Evolutionary conservation across 208 protist species (phyloP).

Genomic region (Acanthamoeba triangularis): DNA sequence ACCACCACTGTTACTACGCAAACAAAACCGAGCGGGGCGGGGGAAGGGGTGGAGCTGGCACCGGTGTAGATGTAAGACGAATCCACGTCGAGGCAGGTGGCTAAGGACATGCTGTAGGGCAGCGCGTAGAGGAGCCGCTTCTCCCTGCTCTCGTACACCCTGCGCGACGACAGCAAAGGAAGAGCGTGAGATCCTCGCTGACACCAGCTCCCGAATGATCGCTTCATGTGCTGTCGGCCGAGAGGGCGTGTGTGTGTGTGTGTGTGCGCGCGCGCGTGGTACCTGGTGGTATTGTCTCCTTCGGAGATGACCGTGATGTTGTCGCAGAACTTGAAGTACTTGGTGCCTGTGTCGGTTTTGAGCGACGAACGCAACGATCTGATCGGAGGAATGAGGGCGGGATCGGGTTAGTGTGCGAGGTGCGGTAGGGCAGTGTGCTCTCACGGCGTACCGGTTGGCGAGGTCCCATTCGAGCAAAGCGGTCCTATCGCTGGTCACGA

Average conservation of each 20-base stretch:
- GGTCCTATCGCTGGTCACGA: background rate
- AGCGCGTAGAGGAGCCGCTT: constrained; percentile 9
- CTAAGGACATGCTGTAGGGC: constrained; percentile 58
- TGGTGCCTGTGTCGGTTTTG: constrained; percentile 8
- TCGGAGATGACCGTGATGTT: constrained; percentile 42
- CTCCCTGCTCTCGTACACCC: constrained; percentile 4
- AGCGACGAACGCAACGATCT: background rate
- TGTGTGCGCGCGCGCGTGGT: too few relatives aligned
- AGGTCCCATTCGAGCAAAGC: constrained; percentile 25
- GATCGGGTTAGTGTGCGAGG: background rate
- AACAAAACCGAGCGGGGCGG: too few relatives aligned
- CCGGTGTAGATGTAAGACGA: constrained; percentile 18
- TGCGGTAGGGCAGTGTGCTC: too few relatives aligned
- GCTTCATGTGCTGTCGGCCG: too few relatives aligned
- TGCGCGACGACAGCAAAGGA: background rate
- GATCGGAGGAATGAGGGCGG: background rate
- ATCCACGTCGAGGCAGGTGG: constrained; percentile 7
- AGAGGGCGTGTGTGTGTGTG: background rate
- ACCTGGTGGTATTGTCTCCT: constrained; percentile 47
- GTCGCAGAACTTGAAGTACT: constrained; percentile 24
- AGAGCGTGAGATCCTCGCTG: too few relatives aligned
- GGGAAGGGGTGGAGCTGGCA: background rate
- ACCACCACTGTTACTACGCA: too few relatives aligned
- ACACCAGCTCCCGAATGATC: too few relatives aligned
- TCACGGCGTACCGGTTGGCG: background rate